Base-by-base conservation (phyloP, 495 filamentous ascomycete genomes). In the Penicillium coprophilum region DNA sequence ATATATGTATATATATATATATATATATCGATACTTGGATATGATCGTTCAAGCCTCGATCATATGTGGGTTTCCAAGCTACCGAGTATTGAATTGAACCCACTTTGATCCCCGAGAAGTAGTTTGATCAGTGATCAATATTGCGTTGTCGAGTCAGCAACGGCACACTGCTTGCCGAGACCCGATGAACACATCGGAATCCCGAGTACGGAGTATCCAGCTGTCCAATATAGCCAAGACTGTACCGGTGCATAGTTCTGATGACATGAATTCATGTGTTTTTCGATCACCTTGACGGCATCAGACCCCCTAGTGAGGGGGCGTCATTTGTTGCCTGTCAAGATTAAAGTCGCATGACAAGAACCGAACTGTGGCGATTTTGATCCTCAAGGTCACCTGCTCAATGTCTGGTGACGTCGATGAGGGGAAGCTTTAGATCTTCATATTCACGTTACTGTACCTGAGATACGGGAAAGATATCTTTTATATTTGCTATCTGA, bases 331-430 rank as follows among this genome's bases (percentile, higher is more conserved):
- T 23, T 9, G 24, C 24, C 6, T 17, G 20, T 12, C 11, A 21
- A 21, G 21, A 21, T 39, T 32, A 0, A 45, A 28, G 52, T 54
- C 52, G 52, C 52, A 46, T 54, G 52, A 54, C 52, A 53, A 6
- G n/a, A 43, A 24, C 13, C 15, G 19, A 53, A 44, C 19, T 54
- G 52, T 54, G 52, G 52, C 52, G 52, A 54, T 54, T 53, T 13
- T 13, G 50, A 54, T 46, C 38, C 17, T n/a, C 21, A 17, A 51
- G 23, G 52, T 54, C 52, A 54, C 41, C 41, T 54, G 52, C 17
- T 45, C 15, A 11, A 13, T 43, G 46, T 58, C 63, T 56, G 63
- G 63, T 65, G 63, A 65, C 62, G 63, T 60, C 51, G 60, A 60
- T 63, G 43, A 47, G 45, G 27, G 27, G 27, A 20, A 32, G 13